Evolutionary conservation across 805 yeast genomes (phyloP).

Genomic region (baker's yeast (Saccharomyces cerevisiae)): DNA sequence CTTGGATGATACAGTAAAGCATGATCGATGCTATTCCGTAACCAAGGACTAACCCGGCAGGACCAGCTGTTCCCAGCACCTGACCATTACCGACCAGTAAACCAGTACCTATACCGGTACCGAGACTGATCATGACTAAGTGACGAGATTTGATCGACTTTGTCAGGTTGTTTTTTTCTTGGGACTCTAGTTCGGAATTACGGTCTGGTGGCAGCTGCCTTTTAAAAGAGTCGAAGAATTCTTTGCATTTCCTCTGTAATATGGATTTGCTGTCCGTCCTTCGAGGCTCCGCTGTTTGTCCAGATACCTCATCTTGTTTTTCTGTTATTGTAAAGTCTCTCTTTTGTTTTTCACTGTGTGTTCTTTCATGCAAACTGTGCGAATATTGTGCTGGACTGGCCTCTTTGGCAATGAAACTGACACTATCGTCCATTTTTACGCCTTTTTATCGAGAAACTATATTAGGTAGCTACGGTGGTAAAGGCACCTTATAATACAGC

Average conservation of each 20-base stretch:
- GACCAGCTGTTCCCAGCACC: slow-evolving; percentile 37
- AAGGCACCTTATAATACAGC: background rate
- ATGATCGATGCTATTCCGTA: slow-evolving; percentile 47
- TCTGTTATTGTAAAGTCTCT: background rate
- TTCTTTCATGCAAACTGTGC: background rate
- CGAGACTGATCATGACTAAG: slow-evolving; percentile 45
- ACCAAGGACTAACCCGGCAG: slow-evolving; percentile 43
- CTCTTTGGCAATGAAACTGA: background rate
- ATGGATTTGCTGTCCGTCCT: background rate
- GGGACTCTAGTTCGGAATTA: background rate
- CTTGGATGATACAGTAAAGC: slow-evolving; percentile 48
- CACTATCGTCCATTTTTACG: background rate
- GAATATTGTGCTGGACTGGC: background rate
- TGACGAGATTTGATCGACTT: slow-evolving; percentile 13
- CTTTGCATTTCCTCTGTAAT: background rate
- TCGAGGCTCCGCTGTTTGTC: background rate
- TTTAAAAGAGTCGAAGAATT: slow-evolving; percentile 3
- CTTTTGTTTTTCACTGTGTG: background rate
- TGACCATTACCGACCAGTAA: slow-evolving; percentile 48
- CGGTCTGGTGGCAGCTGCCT: background rate
- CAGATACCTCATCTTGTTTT: background rate
- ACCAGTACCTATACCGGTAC: slow-evolving; percentile 79
- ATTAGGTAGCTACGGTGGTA: background rate
- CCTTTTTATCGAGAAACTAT: background rate
- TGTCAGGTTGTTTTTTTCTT: slow-evolving; percentile 1